phyloP scores from a whole-genome alignment of 1,284 basidiomycete genomes.

The Naganishia albida region DNA sequence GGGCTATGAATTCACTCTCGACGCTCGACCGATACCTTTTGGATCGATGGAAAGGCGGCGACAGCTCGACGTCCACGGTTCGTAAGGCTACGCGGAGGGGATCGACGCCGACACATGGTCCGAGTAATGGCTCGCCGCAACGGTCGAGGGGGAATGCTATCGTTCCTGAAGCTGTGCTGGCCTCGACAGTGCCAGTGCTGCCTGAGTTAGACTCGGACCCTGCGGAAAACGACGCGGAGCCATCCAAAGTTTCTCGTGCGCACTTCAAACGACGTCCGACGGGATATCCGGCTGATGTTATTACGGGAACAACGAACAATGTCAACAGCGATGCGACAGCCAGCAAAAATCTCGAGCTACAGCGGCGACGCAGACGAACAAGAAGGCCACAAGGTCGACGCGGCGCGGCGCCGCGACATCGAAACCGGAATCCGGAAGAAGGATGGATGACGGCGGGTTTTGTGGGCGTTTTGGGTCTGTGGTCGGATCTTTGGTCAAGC shows the following conservation, averaged over 20 bases:
- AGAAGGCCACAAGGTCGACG: conserved; percentile 11
- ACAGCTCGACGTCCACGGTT: not conserved
- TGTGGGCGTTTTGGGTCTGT: conserved; percentile 31
- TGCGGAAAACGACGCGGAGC: no score
- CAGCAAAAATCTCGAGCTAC: not conserved
- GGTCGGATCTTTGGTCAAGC: conserved; percentile 29
- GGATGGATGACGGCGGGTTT: conserved; percentile 34
- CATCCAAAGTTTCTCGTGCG: not conserved
- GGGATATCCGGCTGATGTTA: conserved; percentile 1
- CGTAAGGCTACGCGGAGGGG: not conserved
- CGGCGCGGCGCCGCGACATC: not conserved
- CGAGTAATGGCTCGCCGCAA: conserved; percentile 1
- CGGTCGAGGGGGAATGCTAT: not conserved
- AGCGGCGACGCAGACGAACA: conserved; percentile 1
- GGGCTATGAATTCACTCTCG: conserved; percentile 22
- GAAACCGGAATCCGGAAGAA: conserved; percentile 25
- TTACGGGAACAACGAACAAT: not conserved
- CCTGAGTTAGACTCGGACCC: not conserved
- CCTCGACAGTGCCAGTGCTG: conserved; percentile 10
- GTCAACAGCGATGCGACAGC: not conserved
- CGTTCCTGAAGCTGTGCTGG: conserved; percentile 13
- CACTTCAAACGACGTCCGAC: conserved; percentile 4
- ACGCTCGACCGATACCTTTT: conserved; percentile 19
- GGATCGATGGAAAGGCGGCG: conserved; percentile 8
- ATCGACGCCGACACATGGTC: not conserved